Conservation (phyloP, 2,329 filamentous ascomycete species). For the Paecilomyces variotii region DNA sequence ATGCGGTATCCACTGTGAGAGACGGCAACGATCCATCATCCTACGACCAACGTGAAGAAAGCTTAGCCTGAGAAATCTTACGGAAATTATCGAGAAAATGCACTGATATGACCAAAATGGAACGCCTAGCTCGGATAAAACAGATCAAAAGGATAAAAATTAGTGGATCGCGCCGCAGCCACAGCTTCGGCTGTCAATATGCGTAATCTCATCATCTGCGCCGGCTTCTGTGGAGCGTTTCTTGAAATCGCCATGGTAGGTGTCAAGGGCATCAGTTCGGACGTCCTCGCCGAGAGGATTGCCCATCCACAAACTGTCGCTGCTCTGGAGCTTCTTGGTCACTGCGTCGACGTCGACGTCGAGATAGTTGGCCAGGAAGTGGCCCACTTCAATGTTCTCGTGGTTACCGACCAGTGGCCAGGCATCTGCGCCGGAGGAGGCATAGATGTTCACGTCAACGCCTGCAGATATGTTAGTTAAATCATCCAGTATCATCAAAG, state of each 20-base stretch:
- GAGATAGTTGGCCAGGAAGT: constrained; percentile 72
- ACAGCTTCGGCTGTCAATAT: constrained; percentile 15
- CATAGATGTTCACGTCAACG: constrained; percentile 95
- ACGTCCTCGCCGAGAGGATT: constrained; percentile 29
- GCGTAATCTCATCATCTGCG: neutral
- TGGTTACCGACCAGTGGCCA: constrained; percentile 70
- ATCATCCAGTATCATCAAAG: neutral
- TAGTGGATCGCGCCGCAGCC: constrained; percentile 21
- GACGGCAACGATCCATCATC: neutral
- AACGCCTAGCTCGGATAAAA: neutral
- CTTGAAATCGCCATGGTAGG: constrained; percentile 39
- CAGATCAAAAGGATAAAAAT: neutral
- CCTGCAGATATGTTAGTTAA: constrained; percentile 36
- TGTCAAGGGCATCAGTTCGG: constrained; percentile 32
- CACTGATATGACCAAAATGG: neutral
- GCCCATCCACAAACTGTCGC: constrained; percentile 31
- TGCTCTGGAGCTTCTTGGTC: constrained; percentile 60
- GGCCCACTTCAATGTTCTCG: constrained; percentile 88
- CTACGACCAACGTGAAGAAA: neutral
- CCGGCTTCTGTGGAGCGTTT: constrained; percentile 18
- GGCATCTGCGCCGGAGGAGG: constrained; percentile 58
- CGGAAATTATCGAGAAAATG: neutral
- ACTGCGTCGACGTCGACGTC: constrained; percentile 69
- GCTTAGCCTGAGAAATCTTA: neutral
- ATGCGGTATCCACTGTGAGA: neutral